Base-by-base conservation (phyloP, 257 asterid species). In the Cruciata laevipes region DNA sequence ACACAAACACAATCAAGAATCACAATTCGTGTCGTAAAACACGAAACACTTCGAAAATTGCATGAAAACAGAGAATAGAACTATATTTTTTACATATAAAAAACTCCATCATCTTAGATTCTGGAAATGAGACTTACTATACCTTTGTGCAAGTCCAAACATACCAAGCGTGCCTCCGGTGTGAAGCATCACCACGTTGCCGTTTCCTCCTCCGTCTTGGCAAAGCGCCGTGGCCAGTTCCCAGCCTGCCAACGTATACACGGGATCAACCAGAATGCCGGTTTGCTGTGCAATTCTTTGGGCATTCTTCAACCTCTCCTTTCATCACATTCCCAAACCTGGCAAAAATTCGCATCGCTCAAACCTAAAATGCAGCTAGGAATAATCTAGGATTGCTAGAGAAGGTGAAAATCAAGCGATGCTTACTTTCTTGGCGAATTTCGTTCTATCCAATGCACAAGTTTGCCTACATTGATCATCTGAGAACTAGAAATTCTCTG, bases 81-180 rank as follows among this genome's bases (percentile, higher is more conserved):
- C 55, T 47, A 47, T 20, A 21, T 47, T 47, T n/a, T 44, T 47
- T 47, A 47, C 55, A 47, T n/a, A n/a, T n/a, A n/a, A 47, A 8
- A 16, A 68, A 17, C 5, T 64, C 53, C 71, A 40, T 47, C 55
- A 47, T 47, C 35, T 56, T 13, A 77, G 77, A 65, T 64, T 77
- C 69, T 69, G 70, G 74, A 86, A 93, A 86, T 78, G 80, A 63
- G 96, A 77, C 68, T 51, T 85, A 56, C 44, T 85, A 56, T 84
- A 93, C 65, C 98, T 82, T 44, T 89, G 97, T 18, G 98, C 98
- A 24, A 92, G 69, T 61, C 97, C 97, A 65, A 85, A 86, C 94
- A 92, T 84, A 56, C 96, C 94, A 0, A 89, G 81, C 25, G 98
- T 92, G 56, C 97, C 98, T 66, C 97, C 98, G 0, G 98, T 89